Conservation (phyloP, 2,329 filamentous ascomycete genomes). For the Penicillium hordei region DNA sequence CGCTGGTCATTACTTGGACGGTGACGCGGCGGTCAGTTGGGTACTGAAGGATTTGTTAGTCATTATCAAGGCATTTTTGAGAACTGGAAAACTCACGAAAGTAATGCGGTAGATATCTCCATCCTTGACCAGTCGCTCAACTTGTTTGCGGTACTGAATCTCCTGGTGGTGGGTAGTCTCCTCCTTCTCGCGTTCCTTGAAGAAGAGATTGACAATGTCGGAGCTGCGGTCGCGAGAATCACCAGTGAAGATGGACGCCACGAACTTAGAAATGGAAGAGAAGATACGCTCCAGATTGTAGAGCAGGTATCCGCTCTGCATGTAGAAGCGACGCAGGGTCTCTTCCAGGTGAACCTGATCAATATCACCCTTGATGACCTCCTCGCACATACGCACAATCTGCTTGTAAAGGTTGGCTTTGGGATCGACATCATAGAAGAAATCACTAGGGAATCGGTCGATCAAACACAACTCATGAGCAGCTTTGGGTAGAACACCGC, state of each 20-base stretch:
- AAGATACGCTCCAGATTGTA: constrained; percentile 92
- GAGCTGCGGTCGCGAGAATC: constrained; percentile 92
- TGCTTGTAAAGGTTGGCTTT: constrained; percentile 79
- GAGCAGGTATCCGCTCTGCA: constrained; percentile 86
- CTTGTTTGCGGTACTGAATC: constrained; percentile 85
- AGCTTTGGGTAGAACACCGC: constrained; percentile 73
- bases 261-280: constrained; percentile 75
- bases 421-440: constrained; percentile 66
- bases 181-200: constrained; percentile 74
- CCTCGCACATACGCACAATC: constrained; percentile 80
- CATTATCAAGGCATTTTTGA: background rate
- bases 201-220: constrained; percentile 85
- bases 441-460: constrained; percentile 71
- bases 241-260: constrained; percentile 75
- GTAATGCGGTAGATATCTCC: constrained; percentile 86
- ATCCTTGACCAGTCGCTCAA: constrained; percentile 90
- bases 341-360: constrained; percentile 86
- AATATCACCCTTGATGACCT: constrained; percentile 77
- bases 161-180: constrained; percentile 88
- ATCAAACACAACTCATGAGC: constrained; percentile 81
- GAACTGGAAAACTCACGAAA: constrained; percentile 70
- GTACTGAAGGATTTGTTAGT: constrained; percentile 50
- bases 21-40: constrained; percentile 68
- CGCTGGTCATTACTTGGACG: constrained; percentile 81
- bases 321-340: constrained; percentile 84